Base-by-base conservation (phyloP, 208 protist species). In the Trypanosoma lewisi region DNA sequence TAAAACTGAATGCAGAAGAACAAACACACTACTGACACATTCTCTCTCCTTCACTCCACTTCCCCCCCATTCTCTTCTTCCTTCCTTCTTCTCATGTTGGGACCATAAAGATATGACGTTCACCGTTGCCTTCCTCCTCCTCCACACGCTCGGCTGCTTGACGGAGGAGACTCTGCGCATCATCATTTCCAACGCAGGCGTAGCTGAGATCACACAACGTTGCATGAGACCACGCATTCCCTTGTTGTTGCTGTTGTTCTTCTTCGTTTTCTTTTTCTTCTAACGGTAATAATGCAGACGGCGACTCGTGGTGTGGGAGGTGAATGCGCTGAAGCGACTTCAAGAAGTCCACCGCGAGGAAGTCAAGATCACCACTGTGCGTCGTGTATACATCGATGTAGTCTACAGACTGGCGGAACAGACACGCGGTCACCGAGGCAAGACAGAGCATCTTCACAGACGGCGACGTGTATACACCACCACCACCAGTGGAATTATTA, bases 121-220 rank as follows among this genome's bases (percentile, higher is more conserved):
- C 51, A 7, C 72, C 67, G 23, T 70, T 66, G 19, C 69, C 76
- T 14, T 83, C 60, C 27, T 85, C 71, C 56, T 94, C 88, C 52
- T 92, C 83, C 50, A 92, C 67, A 8, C 88, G 80, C 68, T 84
- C 57, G 1, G 85, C 85, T 4, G 86, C 83, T 66, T 94, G 83
- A 30, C 76, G 71, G 37, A 96, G 74, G 50, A 96, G 73, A 51
- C 74, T 73, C 66, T 89, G 86, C 28, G 78, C 73, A 52, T 91
- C 85, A 23, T 78, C 71, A 34, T 77, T 71, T 14, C 85, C 83
- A 14, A 96, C 77, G 17, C 76, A 85, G 25, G 78, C 74, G 68
- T 84, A 96, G n/a, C 67, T 77, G 19, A 96, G 59, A 55, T 96
- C 90, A 5, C 79, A 80, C 53, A 89, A 73, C 11, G 80, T 88